Evolutionary conservation across 179 eudicot genomes (phyloP).

Genomic region (Silene vulgaris): DNA sequence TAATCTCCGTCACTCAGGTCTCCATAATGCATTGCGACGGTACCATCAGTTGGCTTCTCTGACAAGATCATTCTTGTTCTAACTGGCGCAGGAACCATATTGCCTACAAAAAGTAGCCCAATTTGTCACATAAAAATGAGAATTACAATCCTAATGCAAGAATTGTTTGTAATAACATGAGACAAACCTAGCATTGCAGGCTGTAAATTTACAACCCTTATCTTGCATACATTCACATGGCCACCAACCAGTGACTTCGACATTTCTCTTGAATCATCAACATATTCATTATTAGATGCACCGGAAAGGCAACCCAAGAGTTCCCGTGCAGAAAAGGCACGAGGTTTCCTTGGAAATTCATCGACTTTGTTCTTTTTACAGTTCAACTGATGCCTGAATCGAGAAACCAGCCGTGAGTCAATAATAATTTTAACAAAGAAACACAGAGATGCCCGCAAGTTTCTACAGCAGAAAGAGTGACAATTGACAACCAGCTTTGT

Average conservation of each 20-base stretch:
- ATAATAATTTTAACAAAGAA: not conserved
- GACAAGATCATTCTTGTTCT: conserved; percentile 72
- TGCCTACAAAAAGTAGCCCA: conserved; percentile 39
- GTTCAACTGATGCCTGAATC: conserved; percentile 60
- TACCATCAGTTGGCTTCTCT: conserved; percentile 72
- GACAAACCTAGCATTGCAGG: conserved; percentile 58
- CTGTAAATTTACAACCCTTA: conserved; percentile 55
- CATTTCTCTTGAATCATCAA: conserved; percentile 54
- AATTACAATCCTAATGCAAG: not conserved
- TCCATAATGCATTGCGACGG: conserved; percentile 76
- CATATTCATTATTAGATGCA: conserved; percentile 43
- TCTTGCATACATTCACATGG: conserved; percentile 70
- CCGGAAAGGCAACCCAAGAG: conserved; percentile 40
- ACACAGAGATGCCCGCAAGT: not conserved
- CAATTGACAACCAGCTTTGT: not conserved
- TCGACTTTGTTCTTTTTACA: conserved; percentile 65
- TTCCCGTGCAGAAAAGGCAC: conserved; percentile 35
- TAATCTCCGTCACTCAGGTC: conserved; percentile 56
- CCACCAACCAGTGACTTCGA: conserved; percentile 86
- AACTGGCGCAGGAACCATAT: conserved; percentile 31
- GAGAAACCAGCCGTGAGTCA: conserved; percentile 19
- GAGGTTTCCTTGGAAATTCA: conserved; percentile 46
- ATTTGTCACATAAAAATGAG: conserved; percentile 10
- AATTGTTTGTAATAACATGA: conserved; percentile 7
- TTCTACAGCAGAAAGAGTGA: not conserved